These are phyloP conservation scores for Candida jianshihensis DNA, from an alignment of 805 yeast genomes.

Conservation along the genomic window DNA sequence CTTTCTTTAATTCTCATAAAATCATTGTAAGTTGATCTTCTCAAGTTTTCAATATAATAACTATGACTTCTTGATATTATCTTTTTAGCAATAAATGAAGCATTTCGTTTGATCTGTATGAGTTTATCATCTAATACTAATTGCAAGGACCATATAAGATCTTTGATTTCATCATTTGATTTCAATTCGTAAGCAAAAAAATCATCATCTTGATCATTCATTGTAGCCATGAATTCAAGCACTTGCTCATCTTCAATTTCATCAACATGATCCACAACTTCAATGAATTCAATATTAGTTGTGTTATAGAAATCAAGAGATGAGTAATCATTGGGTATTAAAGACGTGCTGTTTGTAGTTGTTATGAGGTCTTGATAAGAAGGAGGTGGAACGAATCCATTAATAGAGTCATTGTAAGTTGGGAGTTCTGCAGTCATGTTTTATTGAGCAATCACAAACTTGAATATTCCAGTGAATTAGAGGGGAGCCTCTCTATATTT, in stretches of 20 bases:
- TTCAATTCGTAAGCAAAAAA: neutral
- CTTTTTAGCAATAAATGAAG: constrained; percentile 14
- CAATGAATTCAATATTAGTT: constrained; percentile 1
- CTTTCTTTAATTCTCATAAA: constrained; percentile 13
- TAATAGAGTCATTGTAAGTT: constrained; percentile 13
- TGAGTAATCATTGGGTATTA: constrained; percentile 11
- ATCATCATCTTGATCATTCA: constrained; percentile 1
- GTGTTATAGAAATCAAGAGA: constrained; percentile 5
- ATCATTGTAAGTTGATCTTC: constrained; percentile 11
- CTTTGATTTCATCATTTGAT: constrained; percentile 9
- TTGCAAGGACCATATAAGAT: constrained; percentile 5
- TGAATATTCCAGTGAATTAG: too few relatives aligned
- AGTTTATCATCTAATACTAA: constrained; percentile 15
- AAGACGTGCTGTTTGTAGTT: constrained; percentile 2
- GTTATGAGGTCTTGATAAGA: constrained; percentile 13
- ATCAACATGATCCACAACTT: constrained; percentile 4
- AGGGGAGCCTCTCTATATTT: too few relatives aligned
- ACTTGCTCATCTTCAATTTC: constrained; percentile 7
- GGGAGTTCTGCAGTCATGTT: constrained; percentile 9
- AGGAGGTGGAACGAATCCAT: constrained; percentile 15
- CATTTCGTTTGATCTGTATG: constrained; percentile 15
- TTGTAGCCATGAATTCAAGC: constrained; percentile 5
- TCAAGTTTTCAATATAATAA: constrained; percentile 16
- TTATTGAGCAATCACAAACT: too few relatives aligned
- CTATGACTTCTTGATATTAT: constrained; percentile 10